Evolutionary conservation across 2,329 filamentous ascomycete species (phyloP).

Genomic region (Trichoderma sp.): DNA sequence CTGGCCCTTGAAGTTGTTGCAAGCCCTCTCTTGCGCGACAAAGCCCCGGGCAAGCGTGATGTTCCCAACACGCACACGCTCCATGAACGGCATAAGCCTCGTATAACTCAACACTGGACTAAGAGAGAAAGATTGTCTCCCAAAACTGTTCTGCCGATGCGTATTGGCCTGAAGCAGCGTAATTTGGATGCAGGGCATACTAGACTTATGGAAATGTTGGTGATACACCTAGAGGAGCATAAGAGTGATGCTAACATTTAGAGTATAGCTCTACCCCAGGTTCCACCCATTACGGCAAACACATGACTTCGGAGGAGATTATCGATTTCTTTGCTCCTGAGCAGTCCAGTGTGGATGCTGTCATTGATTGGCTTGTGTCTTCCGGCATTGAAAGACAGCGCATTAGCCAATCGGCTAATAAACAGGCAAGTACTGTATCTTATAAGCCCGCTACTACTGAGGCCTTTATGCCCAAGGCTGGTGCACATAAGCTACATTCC

Average conservation of each 20-base stretch:
- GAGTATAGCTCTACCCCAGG: neutral
- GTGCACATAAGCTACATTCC: neutral
- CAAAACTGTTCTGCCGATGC: constrained; percentile 42
- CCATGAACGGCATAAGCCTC: constrained; percentile 1
- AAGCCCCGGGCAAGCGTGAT: neutral
- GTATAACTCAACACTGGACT: constrained; percentile 16
- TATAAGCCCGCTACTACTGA: neutral
- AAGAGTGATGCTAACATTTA: neutral
- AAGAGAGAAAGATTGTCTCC: constrained; percentile 12
- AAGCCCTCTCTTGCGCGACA: constrained; percentile 12
- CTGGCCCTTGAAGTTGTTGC: neutral
- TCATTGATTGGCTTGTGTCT: constrained; percentile 53
- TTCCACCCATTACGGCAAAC: constrained; percentile 10
- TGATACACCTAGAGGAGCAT: neutral
- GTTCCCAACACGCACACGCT: neutral
- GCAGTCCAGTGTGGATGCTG: constrained; percentile 48
- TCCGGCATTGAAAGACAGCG: constrained; percentile 52
- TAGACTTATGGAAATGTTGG: constrained; percentile 17
- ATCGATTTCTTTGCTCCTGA: constrained; percentile 32
- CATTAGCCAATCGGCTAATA: constrained; percentile 51
- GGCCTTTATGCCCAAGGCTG: neutral
- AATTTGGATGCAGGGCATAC: constrained; percentile 1
- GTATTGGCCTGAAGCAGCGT: constrained; percentile 39
- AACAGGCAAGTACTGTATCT: constrained; percentile 26
- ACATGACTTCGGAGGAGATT: constrained; percentile 17